Conservation (phyloP, 176 grass and related monocot genomes). For the Oryza punctata region DNA sequence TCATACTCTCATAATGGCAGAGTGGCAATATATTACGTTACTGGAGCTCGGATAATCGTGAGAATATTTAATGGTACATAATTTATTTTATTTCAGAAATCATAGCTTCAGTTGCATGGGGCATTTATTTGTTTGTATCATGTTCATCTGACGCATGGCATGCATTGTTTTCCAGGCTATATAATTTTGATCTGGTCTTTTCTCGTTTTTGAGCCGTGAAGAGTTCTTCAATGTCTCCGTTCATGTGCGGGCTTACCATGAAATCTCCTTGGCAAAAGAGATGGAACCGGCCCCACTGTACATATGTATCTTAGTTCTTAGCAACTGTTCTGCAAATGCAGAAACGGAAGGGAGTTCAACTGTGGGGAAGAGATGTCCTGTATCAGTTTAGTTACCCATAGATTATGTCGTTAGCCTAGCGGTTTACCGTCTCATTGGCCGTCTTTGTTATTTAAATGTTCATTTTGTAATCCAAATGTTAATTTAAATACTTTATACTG, state of each 20-base stretch:
- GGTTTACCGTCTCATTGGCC: not conserved
- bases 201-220: constrained; percentile 25
- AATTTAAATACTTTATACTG: not conserved
- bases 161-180: constrained; percentile 31
- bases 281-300: constrained; percentile 55
- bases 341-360: constrained; percentile 41
- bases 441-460: constrained; percentile 9
- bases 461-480: not conserved
- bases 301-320: constrained; percentile 57
- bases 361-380: constrained; percentile 40
- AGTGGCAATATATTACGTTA: constrained; percentile 50
- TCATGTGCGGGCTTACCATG: constrained; percentile 27
- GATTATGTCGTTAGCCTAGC: constrained; percentile 19
- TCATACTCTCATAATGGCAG: constrained; percentile 46
- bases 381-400: constrained; percentile 36
- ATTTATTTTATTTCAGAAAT: not conserved
- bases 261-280: constrained; percentile 43
- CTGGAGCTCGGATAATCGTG: constrained; percentile 51
- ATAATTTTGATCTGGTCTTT: constrained; percentile 25
- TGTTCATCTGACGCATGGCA: constrained; percentile 16
- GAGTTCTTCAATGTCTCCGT: constrained; percentile 19
- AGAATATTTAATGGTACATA: constrained; percentile 30
- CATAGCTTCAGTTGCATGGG: not conserved
- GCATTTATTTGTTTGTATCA: not conserved
- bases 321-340: constrained; percentile 70